Base-by-base conservation (phyloP, 345 rosid species). In the Citrus medica region DNA sequence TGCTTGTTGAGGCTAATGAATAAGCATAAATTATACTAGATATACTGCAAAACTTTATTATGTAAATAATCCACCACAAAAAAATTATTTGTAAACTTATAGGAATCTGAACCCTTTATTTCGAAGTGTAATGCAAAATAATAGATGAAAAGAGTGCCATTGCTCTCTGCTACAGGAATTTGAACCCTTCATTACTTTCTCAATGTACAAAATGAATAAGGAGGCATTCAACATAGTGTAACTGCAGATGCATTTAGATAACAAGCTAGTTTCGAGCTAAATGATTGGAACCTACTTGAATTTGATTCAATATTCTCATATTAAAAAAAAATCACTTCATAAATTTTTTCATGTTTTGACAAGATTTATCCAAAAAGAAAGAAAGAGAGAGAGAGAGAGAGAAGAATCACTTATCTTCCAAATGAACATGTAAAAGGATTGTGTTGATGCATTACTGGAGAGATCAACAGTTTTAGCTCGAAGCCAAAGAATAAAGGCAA, bases 371-470 rank as follows among this genome's bases (percentile, higher is more conserved):
- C 51, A 12, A 42, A 0, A 40, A 9, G 28, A 30, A 2, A 30
- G 0, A 30, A 30, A 30, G 32, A 42, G 10, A 3, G 9, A 2
- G 2, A 12, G 13, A 13, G 35, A 42, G 48, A 42, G 14, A 40
- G 16, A 42, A 2, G 7, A 51, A 13, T 14, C 42, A 27, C 42
- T 58, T 4, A 24, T 17, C 88, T 82, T 75, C 85, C 88, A 82
- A 7, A 82, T 85, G 81, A 85, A 80, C 85, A 82, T 78, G 55
- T 82, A 82, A 63, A 82, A 82, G 2, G 79, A 76, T 60, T 79
- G 16, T n/a, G 65, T 64, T 2, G 85, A 80, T 16, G 67, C 48
- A 25, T 82, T 78, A 28, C 67, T 73, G 0, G 78, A 55, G 3
- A 83, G 55, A 75, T 85, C 84, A 21, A 69, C 74, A 22, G 74